Percentiles rank a stretch among this genome's conserved stretches.
phyloP scores from a whole-genome alignment of 1,139 yeast species.

The Candida freyschussii region DNA sequence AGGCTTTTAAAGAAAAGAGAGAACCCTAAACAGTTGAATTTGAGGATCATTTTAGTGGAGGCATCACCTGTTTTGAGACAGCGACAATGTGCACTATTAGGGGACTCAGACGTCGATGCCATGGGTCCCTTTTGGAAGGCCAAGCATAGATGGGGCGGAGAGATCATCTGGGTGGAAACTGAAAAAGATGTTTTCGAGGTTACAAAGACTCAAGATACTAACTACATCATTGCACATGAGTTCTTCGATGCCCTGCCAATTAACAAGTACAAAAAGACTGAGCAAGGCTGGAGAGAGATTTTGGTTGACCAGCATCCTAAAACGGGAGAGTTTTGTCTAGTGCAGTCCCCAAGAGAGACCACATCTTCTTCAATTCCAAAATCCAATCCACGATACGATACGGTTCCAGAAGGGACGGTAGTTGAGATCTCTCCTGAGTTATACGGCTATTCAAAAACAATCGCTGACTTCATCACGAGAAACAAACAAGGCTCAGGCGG shows the following conservation, averaged over 20 bases:
- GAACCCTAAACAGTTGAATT: conserved; percentile 27
- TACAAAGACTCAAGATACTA: conserved; percentile 33
- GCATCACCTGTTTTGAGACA: conserved; percentile 63
- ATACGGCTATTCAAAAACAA: conserved; percentile 45
- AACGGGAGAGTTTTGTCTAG: conserved; percentile 49
- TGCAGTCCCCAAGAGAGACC: conserved; percentile 56
- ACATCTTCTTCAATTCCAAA: conserved; percentile 60
- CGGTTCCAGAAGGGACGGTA: conserved; percentile 50
- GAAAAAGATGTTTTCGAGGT: conserved; percentile 48
- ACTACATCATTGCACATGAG: conserved; percentile 76
- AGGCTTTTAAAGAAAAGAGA: conserved; percentile 29
- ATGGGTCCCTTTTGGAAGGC: conserved; percentile 21
- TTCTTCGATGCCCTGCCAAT: conserved; percentile 86
- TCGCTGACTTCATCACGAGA: conserved; percentile 37
- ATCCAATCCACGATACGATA: conserved; percentile 46
- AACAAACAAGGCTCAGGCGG: conserved; percentile 47
- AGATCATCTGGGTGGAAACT: conserved; percentile 65
- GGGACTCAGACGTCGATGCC: conserved; percentile 30
- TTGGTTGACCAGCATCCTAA: conserved; percentile 48
- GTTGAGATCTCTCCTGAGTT: conserved; percentile 79
- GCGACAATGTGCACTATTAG: conserved; percentile 50
- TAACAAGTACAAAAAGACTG: conserved; percentile 58
- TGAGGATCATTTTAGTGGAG: conserved; percentile 56
- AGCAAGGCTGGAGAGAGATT: conserved; percentile 73
- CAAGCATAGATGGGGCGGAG: conserved; percentile 47